Base-by-base conservation (phyloP, 176 grass and related monocot genomes). In the Triticum turgidum region DNA sequence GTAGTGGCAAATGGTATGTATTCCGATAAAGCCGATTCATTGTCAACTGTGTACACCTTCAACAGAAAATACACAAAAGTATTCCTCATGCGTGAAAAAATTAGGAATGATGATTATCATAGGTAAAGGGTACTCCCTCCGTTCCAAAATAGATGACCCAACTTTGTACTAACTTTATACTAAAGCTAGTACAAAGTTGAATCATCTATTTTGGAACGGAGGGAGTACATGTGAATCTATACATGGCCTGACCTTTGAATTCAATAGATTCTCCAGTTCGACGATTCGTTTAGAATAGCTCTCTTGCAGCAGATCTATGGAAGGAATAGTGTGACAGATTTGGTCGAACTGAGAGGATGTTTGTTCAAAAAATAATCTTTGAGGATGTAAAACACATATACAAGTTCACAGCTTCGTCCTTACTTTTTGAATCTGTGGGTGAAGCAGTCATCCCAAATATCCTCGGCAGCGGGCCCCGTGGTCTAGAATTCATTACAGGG, bases 371-470 rank as follows among this genome's bases (percentile, higher is more conserved):
- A 24, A 49, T 74, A 42, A 30, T 90, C 29, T 52, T 12, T 51
- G 27, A 81, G 64, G 25, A 30, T 27, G 35, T 6, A 73, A 29
- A 76, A 61, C 20, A 84, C 33, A 65, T 6, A 80, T 27, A 45
- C 24, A 17, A 45, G 0, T 80, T 39, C 39, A 69, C 22, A 5
- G 2, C 7, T 5, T 58, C 20, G 52, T 22, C 42, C 76, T 83
- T 92, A 97, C 95, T 49, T 78, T 85, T 97, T 13, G 92, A 86
- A 75, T 89, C 29, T 20, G 91, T 83, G 37, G 85, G 92, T 0
- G 95, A 92, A 45, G 95, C 95, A 47, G 95, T 91, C 92, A 97
- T 94, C 21, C 95, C 95, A 72, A 94, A 97, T 88, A 97, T 94
- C 21, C 69, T 92, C 2, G 92, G 95, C 77, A 97, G 82, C 79